Conservation (phyloP, 345 rosid species). For the Hypericum perforatum region DNA sequence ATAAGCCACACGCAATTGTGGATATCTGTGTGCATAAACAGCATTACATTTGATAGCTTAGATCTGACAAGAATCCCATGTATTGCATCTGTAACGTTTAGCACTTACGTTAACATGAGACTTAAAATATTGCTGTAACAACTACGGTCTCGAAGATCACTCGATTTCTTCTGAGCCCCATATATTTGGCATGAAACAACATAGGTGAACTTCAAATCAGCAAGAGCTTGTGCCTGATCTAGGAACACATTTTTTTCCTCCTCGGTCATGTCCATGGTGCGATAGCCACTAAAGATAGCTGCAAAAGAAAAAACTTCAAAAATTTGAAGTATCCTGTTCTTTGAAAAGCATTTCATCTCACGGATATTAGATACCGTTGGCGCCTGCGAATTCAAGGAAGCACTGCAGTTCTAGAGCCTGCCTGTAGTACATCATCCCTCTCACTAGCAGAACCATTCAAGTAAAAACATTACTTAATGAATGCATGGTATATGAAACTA, state of each 20-base stretch:
- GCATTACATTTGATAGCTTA: neutral
- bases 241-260: conserved; percentile 13
- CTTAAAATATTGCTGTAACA: conserved; percentile 66
- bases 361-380: conserved; percentile 39
- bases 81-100: neutral
- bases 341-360: neutral
- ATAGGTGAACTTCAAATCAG: conserved; percentile 84
- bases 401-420: conserved; percentile 70
- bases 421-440: conserved; percentile 98
- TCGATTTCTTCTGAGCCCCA: conserved; percentile 75
- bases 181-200: conserved; percentile 94
- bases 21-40: conserved; percentile 41
- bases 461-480: neutral
- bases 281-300: conserved; percentile 32
- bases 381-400: conserved; percentile 53
- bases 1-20: conserved; percentile 86
- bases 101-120: conserved; percentile 82
- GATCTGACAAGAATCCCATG: neutral
- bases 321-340: too few species aligned
- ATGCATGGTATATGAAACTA: too few species aligned
- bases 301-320: conserved; percentile 11
- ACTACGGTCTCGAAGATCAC: conserved; percentile 42
- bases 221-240: conserved; percentile 56
- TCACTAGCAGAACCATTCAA: conserved; percentile 40
- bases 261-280: conserved; percentile 24